These are phyloP conservation scores for Coniochaeta sp. DNA, from an alignment of 2,329 filamentous ascomycete species.

Conservation along the genomic window DNA sequence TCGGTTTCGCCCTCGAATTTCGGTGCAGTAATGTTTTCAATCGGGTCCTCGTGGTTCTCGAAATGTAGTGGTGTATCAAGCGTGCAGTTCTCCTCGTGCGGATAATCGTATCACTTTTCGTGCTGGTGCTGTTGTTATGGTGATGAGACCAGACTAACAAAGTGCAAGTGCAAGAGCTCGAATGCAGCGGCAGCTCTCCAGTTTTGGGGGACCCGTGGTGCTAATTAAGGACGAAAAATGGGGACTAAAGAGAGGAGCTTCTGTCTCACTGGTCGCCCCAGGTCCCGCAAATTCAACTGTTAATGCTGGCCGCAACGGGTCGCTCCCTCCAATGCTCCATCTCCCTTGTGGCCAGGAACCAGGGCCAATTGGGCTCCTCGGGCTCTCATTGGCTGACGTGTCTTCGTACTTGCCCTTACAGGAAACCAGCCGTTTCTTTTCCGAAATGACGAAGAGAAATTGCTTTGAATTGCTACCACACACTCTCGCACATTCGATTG, in stretches of 20 bases:
- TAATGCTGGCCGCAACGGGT: conserved; percentile 12
- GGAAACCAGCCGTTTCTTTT: conserved; percentile 1
- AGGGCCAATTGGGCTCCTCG: not conserved
- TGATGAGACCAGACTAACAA: not conserved
- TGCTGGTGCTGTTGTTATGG: not conserved
- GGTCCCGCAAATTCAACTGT: conserved; percentile 17
- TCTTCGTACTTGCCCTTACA: not conserved
- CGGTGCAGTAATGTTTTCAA: not conserved
- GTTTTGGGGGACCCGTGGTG: conserved; percentile 3
- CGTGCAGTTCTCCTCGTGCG: not conserved
- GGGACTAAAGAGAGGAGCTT: conserved; percentile 6
- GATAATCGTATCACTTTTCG: not conserved
- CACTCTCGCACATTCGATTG: not conserved
- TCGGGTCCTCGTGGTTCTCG: not conserved
- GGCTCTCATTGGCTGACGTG: not conserved
- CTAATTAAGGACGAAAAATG: conserved; percentile 4
- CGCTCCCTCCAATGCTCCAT: not conserved
- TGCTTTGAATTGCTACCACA: not conserved
- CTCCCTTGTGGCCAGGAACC: conserved; percentile 2
- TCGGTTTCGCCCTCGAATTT: not conserved
- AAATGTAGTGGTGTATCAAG: not conserved
- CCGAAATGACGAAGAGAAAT: not conserved
- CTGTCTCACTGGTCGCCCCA: conserved; percentile 9
- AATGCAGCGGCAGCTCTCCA: not conserved
- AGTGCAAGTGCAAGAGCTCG: not conserved